Conservation (phyloP, 2,329 filamentous ascomycete species). For the Metarhizium album region DNA sequence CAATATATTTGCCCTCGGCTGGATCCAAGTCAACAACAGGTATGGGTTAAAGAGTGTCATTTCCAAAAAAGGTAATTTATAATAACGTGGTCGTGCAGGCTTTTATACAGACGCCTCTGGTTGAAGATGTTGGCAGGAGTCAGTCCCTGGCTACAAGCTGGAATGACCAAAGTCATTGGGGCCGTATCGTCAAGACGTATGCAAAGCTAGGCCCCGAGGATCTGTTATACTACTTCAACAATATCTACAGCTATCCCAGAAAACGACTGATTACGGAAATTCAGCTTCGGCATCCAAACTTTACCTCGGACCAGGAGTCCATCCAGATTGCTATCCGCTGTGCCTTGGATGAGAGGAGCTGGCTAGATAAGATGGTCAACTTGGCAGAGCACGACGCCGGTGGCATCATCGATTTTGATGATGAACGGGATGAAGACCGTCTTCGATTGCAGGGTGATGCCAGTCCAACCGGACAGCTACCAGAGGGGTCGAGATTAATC, state of each 20-base stretch:
- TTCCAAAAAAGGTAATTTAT: not conserved
- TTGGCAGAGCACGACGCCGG: constrained; percentile 24
- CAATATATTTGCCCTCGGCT: constrained; percentile 36
- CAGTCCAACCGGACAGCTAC: constrained; percentile 25
- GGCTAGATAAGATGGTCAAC: constrained; percentile 20
- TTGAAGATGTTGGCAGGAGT: constrained; percentile 16
- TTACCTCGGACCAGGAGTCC: constrained; percentile 35
- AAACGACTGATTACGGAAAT: constrained; percentile 33
- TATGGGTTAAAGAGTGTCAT: constrained; percentile 14
- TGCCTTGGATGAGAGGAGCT: constrained; percentile 27
- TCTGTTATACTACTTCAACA: constrained; percentile 38
- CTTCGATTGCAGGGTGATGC: constrained; percentile 22
- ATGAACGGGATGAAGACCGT: constrained; percentile 24
- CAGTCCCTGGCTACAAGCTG: constrained; percentile 23
- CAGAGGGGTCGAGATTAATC: constrained; percentile 17
- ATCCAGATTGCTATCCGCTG: constrained; percentile 28
- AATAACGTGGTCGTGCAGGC: constrained; percentile 2
- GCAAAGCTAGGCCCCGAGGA: constrained; percentile 39
- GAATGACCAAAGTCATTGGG: constrained; percentile 26
- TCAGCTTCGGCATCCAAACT: constrained; percentile 27
- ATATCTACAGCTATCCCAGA: constrained; percentile 34
- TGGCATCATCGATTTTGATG: constrained; percentile 31
- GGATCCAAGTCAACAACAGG: constrained; percentile 24
- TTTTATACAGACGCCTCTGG: constrained; percentile 11
- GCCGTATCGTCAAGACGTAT: constrained; percentile 32